Base-by-base conservation (phyloP, 352 stramenopile genomes). In the Globisporangium iwayamae region DNA sequence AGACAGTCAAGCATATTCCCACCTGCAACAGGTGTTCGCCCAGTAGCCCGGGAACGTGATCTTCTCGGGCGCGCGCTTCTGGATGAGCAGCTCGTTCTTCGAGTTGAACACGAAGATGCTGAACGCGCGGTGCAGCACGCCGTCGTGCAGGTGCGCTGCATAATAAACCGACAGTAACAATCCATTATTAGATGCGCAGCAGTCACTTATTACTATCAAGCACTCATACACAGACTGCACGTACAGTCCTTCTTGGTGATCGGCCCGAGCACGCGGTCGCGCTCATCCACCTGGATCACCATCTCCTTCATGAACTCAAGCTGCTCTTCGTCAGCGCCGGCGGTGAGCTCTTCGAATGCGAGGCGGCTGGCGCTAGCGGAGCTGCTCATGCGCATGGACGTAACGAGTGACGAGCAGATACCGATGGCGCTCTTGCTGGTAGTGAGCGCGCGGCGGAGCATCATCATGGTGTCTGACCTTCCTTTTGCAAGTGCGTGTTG, bases 21-120 rank as follows among this genome's bases (percentile, higher is more conserved):
- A 87, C 78, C 78, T 97, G 81, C 98, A 99, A 75, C 98, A 99
- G 14, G 98, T 99, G 76, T 99, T 99, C 16, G 98, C 98, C 98
- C 98, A 99, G 38, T 98, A 97, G 71, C 91, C 88, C 14, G 98
- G 97, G 75, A 99, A 99, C 28, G 97, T 99, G 76, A 99, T 99
- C 79, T 99, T 99, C 52, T 93, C 89, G 2, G 75, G 74, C 1
- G 97, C 93, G 18, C 98, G 86, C 83, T 99, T 91, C 68, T 96
- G 87, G 50, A 96, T 89, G 41, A 96, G 71, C 52, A 96, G 62
- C 65, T 93, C 80, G 60, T 93, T 92, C 63, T 89, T 82, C 43
- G 78, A 85, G 75, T 94, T 92, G 74, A 96, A 96, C 39, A 96
- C 66, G 62, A 96, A 96, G 13, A 94, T 75, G 56, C 83, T 93